Evolutionary conservation across 306 rosid genomes (phyloP).

Genomic region (Carpinus fangiana): DNA sequence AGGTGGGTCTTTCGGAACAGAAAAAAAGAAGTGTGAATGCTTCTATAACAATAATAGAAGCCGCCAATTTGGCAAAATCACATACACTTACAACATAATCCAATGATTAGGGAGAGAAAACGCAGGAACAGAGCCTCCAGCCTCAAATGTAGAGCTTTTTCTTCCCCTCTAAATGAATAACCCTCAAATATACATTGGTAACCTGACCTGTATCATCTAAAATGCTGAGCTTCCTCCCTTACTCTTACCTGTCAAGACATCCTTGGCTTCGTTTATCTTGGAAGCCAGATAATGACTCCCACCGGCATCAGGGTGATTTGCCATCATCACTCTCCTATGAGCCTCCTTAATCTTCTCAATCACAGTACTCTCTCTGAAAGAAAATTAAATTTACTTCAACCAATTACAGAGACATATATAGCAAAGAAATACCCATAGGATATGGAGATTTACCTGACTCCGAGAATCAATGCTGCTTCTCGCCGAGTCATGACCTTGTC

Average conservation of each 20-base stretch:
- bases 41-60: too few species aligned
- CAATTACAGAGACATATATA: too few species aligned
- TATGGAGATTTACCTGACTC: slow-evolving; percentile 26
- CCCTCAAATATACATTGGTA: neutral
- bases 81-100: neutral
- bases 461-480: slow-evolving; percentile 39
- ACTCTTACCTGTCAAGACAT: slow-evolving; percentile 15
- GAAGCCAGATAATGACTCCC: slow-evolving; percentile 45
- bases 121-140: neutral
- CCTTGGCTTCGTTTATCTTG: slow-evolving; percentile 42
- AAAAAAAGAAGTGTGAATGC: too few species aligned
- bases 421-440: neutral
- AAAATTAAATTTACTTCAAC: neutral
- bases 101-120: neutral
- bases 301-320: slow-evolving; percentile 44
- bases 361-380: slow-evolving; percentile 22
- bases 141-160: neutral
- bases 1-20: too few species aligned
- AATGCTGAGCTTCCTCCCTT: slow-evolving; percentile 20
- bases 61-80: too few species aligned
- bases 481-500: slow-evolving; percentile 34
- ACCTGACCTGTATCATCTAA: slow-evolving; percentile 1
- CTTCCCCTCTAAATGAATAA: too few species aligned
- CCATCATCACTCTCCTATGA: slow-evolving; percentile 40
- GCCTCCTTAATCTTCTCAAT: slow-evolving; percentile 37